Evolutionary conservation across 2,329 filamentous ascomycete genomes (phyloP).

Genomic region (Endocalyx cinctus): DNA sequence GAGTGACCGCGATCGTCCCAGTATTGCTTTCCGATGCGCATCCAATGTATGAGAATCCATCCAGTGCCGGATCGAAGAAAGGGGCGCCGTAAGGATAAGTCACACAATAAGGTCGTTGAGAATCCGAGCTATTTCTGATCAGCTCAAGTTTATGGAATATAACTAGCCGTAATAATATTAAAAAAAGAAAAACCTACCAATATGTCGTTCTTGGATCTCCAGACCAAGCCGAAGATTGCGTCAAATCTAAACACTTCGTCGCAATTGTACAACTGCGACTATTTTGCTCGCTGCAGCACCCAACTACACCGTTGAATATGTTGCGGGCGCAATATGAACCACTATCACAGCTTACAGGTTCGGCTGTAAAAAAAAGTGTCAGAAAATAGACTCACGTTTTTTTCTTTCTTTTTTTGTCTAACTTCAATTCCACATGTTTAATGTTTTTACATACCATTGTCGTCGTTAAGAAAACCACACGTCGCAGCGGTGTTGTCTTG

Average conservation of each 20-base stretch:
- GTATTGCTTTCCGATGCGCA: conserved; percentile 18
- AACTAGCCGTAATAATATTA: conserved; percentile 1
- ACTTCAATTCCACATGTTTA: no score
- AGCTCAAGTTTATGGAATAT: no score
- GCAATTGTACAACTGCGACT: conserved; percentile 19
- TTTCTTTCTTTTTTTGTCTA: no score
- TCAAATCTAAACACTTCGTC: conserved; percentile 23
- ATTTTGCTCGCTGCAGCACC: conserved; percentile 21
- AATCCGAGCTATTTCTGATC: conserved; percentile 15
- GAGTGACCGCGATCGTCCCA: conserved; percentile 19
- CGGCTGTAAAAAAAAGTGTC: no score
- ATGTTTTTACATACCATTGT: no score
- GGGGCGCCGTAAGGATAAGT: conserved; percentile 23
- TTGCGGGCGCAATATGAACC: conserved; percentile 18
- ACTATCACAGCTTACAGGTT: conserved; percentile 17
- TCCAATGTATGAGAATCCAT: conserved; percentile 21
- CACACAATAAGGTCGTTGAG: conserved; percentile 21
- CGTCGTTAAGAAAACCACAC: conserved; percentile 21
- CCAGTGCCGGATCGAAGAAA: conserved; percentile 21
- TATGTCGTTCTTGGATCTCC: conserved; percentile 16
- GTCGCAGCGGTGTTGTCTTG: conserved; percentile 14
- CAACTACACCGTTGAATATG: conserved; percentile 12
- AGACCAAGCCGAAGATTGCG: conserved; percentile 8
- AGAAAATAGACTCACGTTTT: no score
- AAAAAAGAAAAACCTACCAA: conserved; percentile 16